These are phyloP conservation scores for Phytophthora sp. DNA, from an alignment of 352 stramenopile species.

Conservation along the genomic window DNA sequence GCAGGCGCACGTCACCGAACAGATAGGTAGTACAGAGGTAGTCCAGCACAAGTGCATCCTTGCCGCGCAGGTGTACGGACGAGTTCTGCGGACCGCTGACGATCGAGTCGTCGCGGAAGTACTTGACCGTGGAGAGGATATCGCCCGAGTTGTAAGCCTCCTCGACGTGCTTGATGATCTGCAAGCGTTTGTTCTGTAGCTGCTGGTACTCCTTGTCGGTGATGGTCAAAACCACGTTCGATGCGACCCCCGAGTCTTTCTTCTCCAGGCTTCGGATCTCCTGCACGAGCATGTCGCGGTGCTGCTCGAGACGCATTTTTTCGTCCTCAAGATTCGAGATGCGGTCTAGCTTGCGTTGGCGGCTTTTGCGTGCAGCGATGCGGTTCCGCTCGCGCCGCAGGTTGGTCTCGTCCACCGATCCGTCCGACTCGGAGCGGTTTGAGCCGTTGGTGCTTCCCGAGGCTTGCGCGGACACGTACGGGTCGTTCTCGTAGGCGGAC, in stretches of 20 bases:
- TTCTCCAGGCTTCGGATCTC: constrained; percentile 87
- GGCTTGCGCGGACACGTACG: constrained; percentile 56
- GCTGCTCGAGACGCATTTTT: constrained; percentile 87
- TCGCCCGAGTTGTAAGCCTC: constrained; percentile 83
- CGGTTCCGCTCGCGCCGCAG: constrained; percentile 85
- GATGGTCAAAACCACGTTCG: constrained; percentile 64
- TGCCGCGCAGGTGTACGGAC: constrained; percentile 79
- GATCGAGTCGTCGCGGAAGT: constrained; percentile 90
- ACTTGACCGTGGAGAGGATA: constrained; percentile 77
- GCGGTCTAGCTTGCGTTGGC: constrained; percentile 85
- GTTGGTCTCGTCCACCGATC: constrained; percentile 82
- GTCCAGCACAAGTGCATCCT: constrained; percentile 86
- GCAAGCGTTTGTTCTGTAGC: constrained; percentile 73
- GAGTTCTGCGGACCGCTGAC: constrained; percentile 87
- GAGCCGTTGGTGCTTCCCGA: constrained; percentile 66
- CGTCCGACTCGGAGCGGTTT: constrained; percentile 69
- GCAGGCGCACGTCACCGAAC: constrained; percentile 75
- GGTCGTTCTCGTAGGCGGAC: constrained; percentile 69
- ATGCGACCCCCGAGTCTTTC: constrained; percentile 61
- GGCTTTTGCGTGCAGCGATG: constrained; percentile 83
- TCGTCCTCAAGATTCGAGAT: constrained; percentile 89
- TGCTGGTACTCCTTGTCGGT: constrained; percentile 82
- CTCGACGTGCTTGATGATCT: constrained; percentile 85
- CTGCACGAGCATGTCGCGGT: constrained; percentile 87
- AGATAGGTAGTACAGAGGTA: constrained; percentile 88